A percentile compares a stretch with the other conserved stretches of the same genome.
phyloP scores from a whole-genome alignment of 345 rosid species.

The Eucalyptus marginata region DNA sequence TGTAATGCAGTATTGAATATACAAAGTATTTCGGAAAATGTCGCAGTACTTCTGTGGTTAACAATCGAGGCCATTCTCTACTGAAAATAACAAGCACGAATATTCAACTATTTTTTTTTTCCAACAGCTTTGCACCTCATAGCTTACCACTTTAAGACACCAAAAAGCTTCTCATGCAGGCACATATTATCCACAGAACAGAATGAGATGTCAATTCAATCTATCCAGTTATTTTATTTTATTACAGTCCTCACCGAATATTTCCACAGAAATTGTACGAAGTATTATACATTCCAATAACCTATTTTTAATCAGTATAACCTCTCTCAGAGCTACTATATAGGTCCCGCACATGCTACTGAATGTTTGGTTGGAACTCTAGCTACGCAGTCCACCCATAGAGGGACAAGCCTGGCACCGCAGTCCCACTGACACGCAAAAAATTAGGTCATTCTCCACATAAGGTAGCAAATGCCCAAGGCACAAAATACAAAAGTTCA shows the following conservation, averaged over 20 bases:
- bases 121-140: neutral
- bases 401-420: neutral
- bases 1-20: neutral
- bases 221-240: neutral
- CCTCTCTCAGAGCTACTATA: neutral
- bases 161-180: neutral
- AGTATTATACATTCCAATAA: neutral
- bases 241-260: neutral
- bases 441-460: neutral
- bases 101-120: neutral
- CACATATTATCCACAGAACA: neutral
- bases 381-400: neutral
- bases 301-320: neutral
- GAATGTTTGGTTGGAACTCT: neutral
- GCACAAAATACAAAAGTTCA: neutral
- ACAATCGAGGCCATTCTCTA: neutral
- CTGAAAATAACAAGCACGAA: neutral
- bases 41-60: neutral
- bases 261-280: neutral
- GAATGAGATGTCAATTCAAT: neutral
- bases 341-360: neutral
- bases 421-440: neutral
- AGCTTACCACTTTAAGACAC: neutral
- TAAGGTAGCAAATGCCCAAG: neutral
- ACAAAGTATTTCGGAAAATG: neutral